Percentiles rank a stretch among this genome's conserved stretches.
Conservation (phyloP, 1,139 yeast species). For the Yarrowia galli region DNA sequence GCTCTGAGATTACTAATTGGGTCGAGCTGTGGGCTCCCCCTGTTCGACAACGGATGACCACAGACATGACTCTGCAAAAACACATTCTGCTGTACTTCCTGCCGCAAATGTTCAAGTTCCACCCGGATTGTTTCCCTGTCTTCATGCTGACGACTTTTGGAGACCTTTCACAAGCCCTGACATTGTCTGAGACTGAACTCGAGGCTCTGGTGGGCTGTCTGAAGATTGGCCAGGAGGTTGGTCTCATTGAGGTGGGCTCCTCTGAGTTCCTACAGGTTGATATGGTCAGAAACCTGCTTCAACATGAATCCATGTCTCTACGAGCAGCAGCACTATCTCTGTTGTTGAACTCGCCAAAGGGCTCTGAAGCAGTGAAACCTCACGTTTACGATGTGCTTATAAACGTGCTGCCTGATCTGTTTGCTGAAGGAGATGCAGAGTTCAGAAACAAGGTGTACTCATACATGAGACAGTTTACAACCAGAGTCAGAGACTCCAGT, state of each 20-base stretch:
- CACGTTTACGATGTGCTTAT: constrained; percentile 56
- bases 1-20: constrained; percentile 54
- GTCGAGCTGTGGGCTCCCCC: constrained; percentile 59
- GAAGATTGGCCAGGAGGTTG: constrained; percentile 69
- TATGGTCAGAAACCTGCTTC: constrained; percentile 54
- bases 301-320: constrained; percentile 56
- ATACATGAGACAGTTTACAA: constrained; percentile 63
- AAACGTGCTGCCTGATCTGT: constrained; percentile 57
- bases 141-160: constrained; percentile 51
- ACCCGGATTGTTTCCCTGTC: constrained; percentile 54
- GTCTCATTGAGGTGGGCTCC: constrained; percentile 60
- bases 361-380: constrained; percentile 62
- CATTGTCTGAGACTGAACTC: constrained; percentile 48
- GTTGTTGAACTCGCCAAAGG: constrained; percentile 66
- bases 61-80: constrained; percentile 51
- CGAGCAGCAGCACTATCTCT: constrained; percentile 68
- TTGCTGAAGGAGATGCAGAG: constrained; percentile 71
- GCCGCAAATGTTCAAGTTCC: constrained; percentile 65
- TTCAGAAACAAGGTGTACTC: constrained; percentile 70
- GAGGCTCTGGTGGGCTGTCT: constrained; percentile 62
- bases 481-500: constrained; percentile 71
- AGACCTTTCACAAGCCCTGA: constrained; percentile 40
- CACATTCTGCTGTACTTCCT: constrained; percentile 67
- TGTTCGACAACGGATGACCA: constrained; percentile 51
- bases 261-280: constrained; percentile 53